These are phyloP conservation scores for Colletotrichum karsti DNA, from an alignment of 2,329 filamentous ascomycete species.

Conservation along the genomic window DNA sequence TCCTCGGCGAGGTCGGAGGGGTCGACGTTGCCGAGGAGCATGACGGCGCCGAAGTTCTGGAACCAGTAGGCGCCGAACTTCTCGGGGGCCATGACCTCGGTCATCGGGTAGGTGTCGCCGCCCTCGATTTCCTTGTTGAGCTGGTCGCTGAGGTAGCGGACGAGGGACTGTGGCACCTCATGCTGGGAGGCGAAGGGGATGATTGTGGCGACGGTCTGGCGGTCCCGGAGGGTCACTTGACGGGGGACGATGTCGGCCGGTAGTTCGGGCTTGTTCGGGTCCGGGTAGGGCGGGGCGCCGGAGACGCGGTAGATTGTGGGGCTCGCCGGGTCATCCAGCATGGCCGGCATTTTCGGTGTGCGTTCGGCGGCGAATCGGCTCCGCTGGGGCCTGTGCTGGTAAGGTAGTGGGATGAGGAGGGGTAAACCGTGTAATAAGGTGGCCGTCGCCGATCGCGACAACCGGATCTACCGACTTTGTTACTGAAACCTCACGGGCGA, in stretches of 20 bases:
- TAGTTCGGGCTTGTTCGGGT: constrained; percentile 67
- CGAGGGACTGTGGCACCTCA: constrained; percentile 78
- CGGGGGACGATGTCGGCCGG: constrained; percentile 75
- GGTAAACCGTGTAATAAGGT: neutral
- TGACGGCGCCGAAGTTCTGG: constrained; percentile 87
- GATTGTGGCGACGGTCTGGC: constrained; percentile 84
- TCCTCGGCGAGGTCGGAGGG: constrained; percentile 65
- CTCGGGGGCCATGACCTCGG: constrained; percentile 76
- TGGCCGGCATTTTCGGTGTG: constrained; percentile 73
- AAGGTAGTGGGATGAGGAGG: neutral
- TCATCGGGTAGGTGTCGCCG: constrained; percentile 92
- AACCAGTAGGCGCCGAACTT: constrained; percentile 89
- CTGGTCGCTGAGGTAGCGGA: constrained; percentile 82
- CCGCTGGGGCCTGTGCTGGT: constrained; percentile 5
- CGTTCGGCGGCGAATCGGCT: constrained; percentile 1
- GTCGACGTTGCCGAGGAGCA: constrained; percentile 82
- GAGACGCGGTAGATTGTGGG: constrained; percentile 76
- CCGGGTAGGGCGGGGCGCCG: constrained; percentile 71
- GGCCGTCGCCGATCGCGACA: neutral
- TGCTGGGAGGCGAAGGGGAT: constrained; percentile 82
- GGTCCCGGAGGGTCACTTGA: constrained; percentile 84
- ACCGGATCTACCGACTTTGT: neutral
- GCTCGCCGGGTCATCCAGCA: constrained; percentile 79
- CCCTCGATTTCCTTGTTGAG: constrained; percentile 91
- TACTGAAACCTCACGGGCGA: neutral